Conservation (phyloP, 2,329 filamentous ascomycete genomes). For the Sarocladiaceae sp. region DNA sequence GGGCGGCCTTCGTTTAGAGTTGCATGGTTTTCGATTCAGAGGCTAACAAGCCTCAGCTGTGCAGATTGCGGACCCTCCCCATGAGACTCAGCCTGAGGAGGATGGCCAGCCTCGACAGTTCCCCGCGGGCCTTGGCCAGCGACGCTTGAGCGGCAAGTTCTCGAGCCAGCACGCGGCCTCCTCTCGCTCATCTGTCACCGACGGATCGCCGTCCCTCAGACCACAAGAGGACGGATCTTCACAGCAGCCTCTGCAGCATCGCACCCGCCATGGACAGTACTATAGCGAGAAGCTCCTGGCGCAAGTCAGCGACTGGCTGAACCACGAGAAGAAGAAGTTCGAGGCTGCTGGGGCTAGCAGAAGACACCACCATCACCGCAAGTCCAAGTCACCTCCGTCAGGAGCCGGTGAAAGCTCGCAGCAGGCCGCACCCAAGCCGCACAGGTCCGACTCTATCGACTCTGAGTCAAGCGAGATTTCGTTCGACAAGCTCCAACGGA, state of each 20-base stretch:
- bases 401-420: conserved; percentile 12
- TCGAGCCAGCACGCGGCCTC: conserved; percentile 27
- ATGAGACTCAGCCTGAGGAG: conserved; percentile 26
- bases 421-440: conserved; percentile 17
- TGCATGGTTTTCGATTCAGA: conserved; percentile 4
- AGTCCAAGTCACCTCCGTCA: conserved; percentile 30
- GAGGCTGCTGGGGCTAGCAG: conserved; percentile 36
- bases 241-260: conserved; percentile 17
- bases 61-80: conserved; percentile 49
- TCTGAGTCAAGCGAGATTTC: conserved; percentile 67
- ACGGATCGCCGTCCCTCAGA: conserved; percentile 21
- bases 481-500: conserved; percentile 73
- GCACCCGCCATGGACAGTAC: conserved; percentile 28
- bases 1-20: too few relatives aligned
- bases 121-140: conserved; percentile 22
- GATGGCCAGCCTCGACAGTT: conserved; percentile 24
- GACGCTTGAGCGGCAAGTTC: conserved; percentile 28
- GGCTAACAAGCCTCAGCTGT: conserved; percentile 36
- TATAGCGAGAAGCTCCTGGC: conserved; percentile 55
- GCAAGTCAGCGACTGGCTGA: conserved; percentile 78
- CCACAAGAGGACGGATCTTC: conserved; percentile 20
- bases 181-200: conserved; percentile 38
- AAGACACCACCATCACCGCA: conserved; percentile 34
- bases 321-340: conserved; percentile 64
- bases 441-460: conserved; percentile 48